Evolutionary conservation across 495 filamentous ascomycete genomes (phyloP).

Genomic region (Thermothielavioides terrestris): DNA sequence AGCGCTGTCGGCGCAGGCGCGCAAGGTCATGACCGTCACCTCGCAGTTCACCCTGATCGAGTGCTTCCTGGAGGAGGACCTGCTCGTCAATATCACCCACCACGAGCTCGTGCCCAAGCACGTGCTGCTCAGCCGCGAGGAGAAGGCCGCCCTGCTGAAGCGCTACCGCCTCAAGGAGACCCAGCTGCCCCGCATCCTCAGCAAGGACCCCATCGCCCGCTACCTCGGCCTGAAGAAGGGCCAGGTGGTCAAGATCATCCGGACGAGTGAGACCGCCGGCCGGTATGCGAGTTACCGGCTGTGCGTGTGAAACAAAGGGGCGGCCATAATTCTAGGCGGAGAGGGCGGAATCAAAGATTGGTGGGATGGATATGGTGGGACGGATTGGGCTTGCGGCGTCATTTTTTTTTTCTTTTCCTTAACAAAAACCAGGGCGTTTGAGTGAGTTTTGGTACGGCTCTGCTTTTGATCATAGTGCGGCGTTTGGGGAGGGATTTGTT

Average conservation of each 20-base stretch:
- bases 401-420: background rate
- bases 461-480: background rate
- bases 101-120: constrained; percentile 96
- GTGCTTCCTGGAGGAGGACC: constrained; percentile 88
- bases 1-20: constrained; percentile 73
- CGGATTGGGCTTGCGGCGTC: background rate
- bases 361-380: background rate
- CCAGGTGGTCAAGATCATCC: constrained; percentile 97
- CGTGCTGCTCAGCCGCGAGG: constrained; percentile 77
- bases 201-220: constrained; percentile 82
- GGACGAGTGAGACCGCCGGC: constrained; percentile 69
- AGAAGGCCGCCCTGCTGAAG: constrained; percentile 74
- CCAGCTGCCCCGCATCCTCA: constrained; percentile 85
- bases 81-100: constrained; percentile 96
- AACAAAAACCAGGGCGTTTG: background rate
- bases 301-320: constrained; percentile 34
- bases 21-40: constrained; percentile 68
- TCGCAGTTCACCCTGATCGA: constrained; percentile 70
- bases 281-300: constrained; percentile 66
- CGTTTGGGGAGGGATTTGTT: background rate
- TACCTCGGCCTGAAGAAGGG: constrained; percentile 87
- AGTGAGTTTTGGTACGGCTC: background rate
- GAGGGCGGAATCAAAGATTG: background rate
- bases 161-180: constrained; percentile 95
- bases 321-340: background rate